Percentiles rank a stretch among this genome's conserved stretches.
phyloP scores from a whole-genome alignment of 768 basidiomycete species.

The Leccinum ochraceum region DNA sequence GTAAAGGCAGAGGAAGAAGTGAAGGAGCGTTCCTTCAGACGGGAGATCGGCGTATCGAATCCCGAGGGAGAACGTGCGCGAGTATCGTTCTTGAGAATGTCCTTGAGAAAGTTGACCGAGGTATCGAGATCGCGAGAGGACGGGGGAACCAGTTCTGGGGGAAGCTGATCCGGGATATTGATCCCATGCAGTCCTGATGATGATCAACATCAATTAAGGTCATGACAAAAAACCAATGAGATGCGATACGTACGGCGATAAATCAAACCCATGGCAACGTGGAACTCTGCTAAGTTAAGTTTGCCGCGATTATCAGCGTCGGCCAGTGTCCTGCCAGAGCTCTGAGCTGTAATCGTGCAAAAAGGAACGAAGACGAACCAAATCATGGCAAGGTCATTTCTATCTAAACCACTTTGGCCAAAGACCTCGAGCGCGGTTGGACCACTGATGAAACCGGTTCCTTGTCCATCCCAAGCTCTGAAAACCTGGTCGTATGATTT shows the following conservation, averaged over 20 bases:
- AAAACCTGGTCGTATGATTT: constrained; percentile 97
- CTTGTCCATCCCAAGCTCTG: constrained; percentile 88
- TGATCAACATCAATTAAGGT: neutral
- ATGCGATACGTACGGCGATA: constrained; percentile 75
- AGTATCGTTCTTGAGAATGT: constrained; percentile 83
- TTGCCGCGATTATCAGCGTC: constrained; percentile 94
- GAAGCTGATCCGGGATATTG: constrained; percentile 83
- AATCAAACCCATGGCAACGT: constrained; percentile 98
- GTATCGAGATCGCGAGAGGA: constrained; percentile 87
- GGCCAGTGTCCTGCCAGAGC: constrained; percentile 72
- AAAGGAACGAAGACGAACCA: constrained; percentile 59
- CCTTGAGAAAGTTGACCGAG: constrained; percentile 87
- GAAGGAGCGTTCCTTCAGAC: constrained; percentile 72
- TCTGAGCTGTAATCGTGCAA: neutral
- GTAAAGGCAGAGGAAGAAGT: constrained; percentile 53
- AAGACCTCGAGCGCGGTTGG: constrained; percentile 88
- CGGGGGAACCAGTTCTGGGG: constrained; percentile 87
- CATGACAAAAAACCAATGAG: neutral
- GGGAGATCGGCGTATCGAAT: constrained; percentile 55
- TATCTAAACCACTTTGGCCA: constrained; percentile 85
- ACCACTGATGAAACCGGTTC: constrained; percentile 84
- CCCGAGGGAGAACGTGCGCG: constrained; percentile 66
- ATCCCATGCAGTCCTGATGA: constrained; percentile 85
- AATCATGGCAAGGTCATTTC: constrained; percentile 89
- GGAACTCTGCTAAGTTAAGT: constrained; percentile 93